Percentiles rank a stretch among this genome's conserved stretches.
These are phyloP conservation scores for Teunomyces tritomae DNA, from an alignment of 805 yeast genomes.

Conservation along the genomic window DNA sequence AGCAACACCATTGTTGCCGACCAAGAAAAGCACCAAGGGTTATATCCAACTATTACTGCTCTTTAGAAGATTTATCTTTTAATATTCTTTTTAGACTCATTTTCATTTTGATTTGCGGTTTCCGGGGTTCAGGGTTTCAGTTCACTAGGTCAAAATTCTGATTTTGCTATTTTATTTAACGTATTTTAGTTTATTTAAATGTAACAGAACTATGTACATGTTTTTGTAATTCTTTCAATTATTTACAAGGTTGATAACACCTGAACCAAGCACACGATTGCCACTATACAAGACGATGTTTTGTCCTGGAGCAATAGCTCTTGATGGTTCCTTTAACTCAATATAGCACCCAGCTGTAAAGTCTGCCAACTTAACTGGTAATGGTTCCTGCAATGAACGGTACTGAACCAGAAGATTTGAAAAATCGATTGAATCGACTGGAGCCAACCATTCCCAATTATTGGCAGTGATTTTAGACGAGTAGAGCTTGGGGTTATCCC, in stretches of 20 bases:
- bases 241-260: constrained; percentile 17
- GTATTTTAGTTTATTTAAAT: constrained; percentile 2
- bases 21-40: constrained; percentile 14
- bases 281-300: constrained; percentile 69
- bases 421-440: constrained; percentile 19
- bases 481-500: constrained; percentile 55
- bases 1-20: constrained; percentile 1
- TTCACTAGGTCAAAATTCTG: not conserved
- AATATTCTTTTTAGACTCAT: not conserved
- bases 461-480: constrained; percentile 40
- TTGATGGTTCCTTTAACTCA: constrained; percentile 41
- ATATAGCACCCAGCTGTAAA: constrained; percentile 22
- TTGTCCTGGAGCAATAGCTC: constrained; percentile 92
- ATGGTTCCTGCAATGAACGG: constrained; percentile 69
- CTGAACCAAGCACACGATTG: constrained; percentile 63
- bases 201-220: not conserved
- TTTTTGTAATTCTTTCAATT: not conserved
- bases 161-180: not conserved
- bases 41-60: constrained; percentile 43
- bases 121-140: constrained; percentile 1
- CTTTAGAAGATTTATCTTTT: constrained; percentile 18
- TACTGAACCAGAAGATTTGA: constrained; percentile 49
- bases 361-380: constrained; percentile 24
- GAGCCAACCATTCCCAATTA: constrained; percentile 47
- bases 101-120: constrained; percentile 1